Base-by-base conservation (phyloP, 495 filamentous ascomycete species). In the Chaetomidium leptoderma region DNA sequence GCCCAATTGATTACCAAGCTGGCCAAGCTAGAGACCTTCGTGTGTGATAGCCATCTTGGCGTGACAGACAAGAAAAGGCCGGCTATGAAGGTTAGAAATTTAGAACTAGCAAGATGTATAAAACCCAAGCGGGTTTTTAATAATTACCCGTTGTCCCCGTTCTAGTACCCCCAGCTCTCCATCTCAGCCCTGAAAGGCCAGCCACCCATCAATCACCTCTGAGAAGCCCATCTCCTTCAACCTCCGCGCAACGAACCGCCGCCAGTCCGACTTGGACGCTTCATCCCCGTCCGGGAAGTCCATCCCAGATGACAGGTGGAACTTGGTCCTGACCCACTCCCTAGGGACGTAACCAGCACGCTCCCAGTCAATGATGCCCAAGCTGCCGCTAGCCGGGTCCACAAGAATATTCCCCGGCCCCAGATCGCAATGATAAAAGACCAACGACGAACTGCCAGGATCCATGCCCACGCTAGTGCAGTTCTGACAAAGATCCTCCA, bases 311-410 rank as follows among this genome's bases (percentile, higher is more conserved):
- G 56, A 59, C 4, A 63, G 21, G 16, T 47, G 29, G 17, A 59
- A 53, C 52, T 63, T 63, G 23, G 57, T 63, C 29, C 46, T 36
- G 14, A 63, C 33, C 61, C 61, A 63, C 19, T 63, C 57, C 29
- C 39, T 63, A 0, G 61, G 56, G 7, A 59, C 52, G 23, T 59
- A 59, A 19, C 57, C 61, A 10, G 53, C 51, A 14, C 36, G 35
- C 32, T 63, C 61, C 57, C 61, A 59, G 33, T 63, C 51, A 14
- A 63, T 57, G 10, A 54, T 57, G 1, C 56, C 61, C 6, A 63
- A 35, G 14, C 27, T 19, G 1, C 56, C 14, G 6, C 29, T 59
- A 1, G 13, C 56, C 5, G 52, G 37, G 2, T 59, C 52, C 7
- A 59, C 57, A 32, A 63, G 21, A 30, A 63, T 47, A 30, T 63